Evolutionary conservation across 169 alveolate genomes (phyloP).

Genomic region (Neospora caninum): DNA sequence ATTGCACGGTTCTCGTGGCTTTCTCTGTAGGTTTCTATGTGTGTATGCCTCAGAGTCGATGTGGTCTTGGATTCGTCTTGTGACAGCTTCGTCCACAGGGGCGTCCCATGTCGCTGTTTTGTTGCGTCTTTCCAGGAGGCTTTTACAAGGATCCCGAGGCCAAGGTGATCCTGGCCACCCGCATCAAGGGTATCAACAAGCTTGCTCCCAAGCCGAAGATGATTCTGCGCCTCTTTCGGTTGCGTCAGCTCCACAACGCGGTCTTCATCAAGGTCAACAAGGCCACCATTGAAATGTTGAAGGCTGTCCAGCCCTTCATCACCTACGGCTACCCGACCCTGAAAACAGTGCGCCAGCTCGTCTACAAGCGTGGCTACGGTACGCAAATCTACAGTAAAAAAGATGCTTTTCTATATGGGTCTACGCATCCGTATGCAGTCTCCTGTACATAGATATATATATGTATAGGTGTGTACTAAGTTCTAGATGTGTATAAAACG

Average conservation of each 20-base stretch:
- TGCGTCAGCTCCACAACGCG: constrained; percentile 98
- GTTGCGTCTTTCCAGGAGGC: constrained; percentile 65
- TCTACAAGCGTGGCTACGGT: constrained; percentile 98
- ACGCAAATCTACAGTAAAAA: not conserved
- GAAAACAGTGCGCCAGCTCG: constrained; percentile 92
- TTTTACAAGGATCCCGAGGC: constrained; percentile 78
- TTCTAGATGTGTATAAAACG: not conserved
- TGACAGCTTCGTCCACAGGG: too few relatives aligned
- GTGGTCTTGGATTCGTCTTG: too few relatives aligned
- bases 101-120: too few relatives aligned
- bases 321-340: constrained; percentile 98
- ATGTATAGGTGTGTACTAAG: not conserved
- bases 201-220: constrained; percentile 96
- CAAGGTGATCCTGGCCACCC: constrained; percentile 73
- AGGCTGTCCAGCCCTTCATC: constrained; percentile 95
- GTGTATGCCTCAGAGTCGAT: too few relatives aligned
- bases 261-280: constrained; percentile 94
- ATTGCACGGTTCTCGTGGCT: too few relatives aligned
- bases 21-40: too few relatives aligned
- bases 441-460: not conserved
- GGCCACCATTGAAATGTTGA: constrained; percentile 98
- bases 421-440: too few relatives aligned
- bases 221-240: constrained; percentile 95
- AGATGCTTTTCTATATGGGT: not conserved
- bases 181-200: constrained; percentile 94